A percentile compares a stretch with the other conserved stretches of the same genome.
Evolutionary conservation across 1,139 yeast species (phyloP).

Genomic region (Taphrina communis): DNA sequence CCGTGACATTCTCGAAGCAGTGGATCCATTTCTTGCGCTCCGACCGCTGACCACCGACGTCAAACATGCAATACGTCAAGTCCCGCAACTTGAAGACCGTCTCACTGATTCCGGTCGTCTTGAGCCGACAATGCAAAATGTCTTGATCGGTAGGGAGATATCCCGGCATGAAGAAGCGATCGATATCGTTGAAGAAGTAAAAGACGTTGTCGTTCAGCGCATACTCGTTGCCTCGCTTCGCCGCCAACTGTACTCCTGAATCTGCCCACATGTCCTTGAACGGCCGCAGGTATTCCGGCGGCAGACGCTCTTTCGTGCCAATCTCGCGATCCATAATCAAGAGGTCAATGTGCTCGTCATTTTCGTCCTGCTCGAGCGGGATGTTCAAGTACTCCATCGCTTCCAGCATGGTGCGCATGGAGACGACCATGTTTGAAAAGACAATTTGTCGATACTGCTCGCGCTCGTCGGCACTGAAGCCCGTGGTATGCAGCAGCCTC

Average conservation of each 20-base stretch:
- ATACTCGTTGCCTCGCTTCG: conserved; percentile 72
- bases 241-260: conserved; percentile 64
- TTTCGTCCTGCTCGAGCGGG: conserved; percentile 41
- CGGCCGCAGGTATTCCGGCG: conserved; percentile 46
- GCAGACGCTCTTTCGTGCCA: conserved; percentile 42
- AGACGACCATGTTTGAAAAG: conserved; percentile 89
- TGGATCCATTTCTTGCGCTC: conserved; percentile 97
- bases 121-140: conserved; percentile 85
- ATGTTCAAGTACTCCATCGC: conserved; percentile 46
- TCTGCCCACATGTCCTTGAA: conserved; percentile 60
- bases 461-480: conserved; percentile 80
- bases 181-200: conserved; percentile 53
- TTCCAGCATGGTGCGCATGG: conserved; percentile 79
- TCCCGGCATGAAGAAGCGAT: conserved; percentile 58
- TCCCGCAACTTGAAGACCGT: conserved; percentile 74
- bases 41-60: conserved; percentile 96
- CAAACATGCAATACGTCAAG: conserved; percentile 65
- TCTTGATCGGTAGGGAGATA: conserved; percentile 81
- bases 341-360: conserved; percentile 42
- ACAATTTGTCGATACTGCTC: conserved; percentile 81
- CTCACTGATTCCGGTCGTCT: conserved; percentile 94
- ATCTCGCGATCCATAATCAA: conserved; percentile 45
- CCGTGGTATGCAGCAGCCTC: conserved; percentile 81
- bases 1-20: conserved; percentile 89
- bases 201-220: conserved; percentile 86